A percentile compares a stretch with the other conserved stretches of the same genome.
Evolutionary conservation across 2,329 filamentous ascomycete species (phyloP).

Genomic region (Botrytis galanthina): DNA sequence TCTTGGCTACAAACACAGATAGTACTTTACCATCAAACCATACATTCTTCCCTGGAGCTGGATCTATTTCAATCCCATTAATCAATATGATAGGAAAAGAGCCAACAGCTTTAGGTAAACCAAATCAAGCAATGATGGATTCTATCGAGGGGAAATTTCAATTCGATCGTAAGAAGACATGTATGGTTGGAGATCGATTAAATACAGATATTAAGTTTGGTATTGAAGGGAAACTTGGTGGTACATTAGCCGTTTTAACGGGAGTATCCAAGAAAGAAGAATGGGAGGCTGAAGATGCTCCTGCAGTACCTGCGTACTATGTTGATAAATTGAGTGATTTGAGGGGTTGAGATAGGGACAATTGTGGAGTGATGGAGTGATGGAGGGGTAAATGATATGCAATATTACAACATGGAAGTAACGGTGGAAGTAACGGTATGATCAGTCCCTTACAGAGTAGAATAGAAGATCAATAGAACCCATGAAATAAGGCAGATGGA

Average conservation of each 20-base stretch:
- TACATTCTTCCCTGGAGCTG: slow-evolving; percentile 87
- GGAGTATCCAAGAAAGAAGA: slow-evolving; percentile 86
- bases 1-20: slow-evolving; percentile 91
- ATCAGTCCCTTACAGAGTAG: not conserved
- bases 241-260: slow-evolving; percentile 86
- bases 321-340: slow-evolving; percentile 83
- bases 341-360: slow-evolving; percentile 38
- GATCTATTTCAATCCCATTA: slow-evolving; percentile 75
- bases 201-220: slow-evolving; percentile 98
- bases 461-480: not conserved
- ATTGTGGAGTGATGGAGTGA: not conserved
- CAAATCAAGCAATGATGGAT: slow-evolving; percentile 99
- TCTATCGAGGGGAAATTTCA: slow-evolving; percentile 94
- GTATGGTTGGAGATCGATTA: slow-evolving; percentile 92
- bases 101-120: slow-evolving; percentile 84
- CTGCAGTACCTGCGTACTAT: slow-evolving; percentile 76
- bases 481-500: not conserved
- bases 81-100: slow-evolving; percentile 67
- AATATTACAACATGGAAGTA: not conserved
- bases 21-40: slow-evolving; percentile 81
- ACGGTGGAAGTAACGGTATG: slow-evolving; percentile 2
- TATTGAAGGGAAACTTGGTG: slow-evolving; percentile 83
- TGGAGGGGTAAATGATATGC: not conserved
- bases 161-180: slow-evolving; percentile 78
- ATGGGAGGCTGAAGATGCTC: slow-evolving; percentile 66